These are phyloP conservation scores for Chenopodium formosanum DNA, from an alignment of 148 eudicot species.

Conservation along the genomic window DNA sequence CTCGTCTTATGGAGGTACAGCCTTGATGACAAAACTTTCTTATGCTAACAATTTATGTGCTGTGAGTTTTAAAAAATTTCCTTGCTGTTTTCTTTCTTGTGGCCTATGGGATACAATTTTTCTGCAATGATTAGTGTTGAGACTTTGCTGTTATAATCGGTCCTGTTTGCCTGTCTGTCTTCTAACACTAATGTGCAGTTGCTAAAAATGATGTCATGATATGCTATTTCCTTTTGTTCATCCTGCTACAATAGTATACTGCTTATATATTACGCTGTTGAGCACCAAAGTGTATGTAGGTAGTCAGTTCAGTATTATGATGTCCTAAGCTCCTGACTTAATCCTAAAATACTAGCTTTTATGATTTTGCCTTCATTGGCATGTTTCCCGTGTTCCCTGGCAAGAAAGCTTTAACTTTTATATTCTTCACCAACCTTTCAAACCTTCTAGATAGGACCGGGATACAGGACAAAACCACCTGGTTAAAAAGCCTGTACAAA, in stretches of 20 bases:
- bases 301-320: neutral
- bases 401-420: no score
- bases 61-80: neutral
- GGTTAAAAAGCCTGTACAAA: no score
- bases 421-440: no score
- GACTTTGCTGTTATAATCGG: neutral
- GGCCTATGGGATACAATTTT: neutral
- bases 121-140: neutral
- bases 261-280: neutral
- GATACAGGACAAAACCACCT: no score
- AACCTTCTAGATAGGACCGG: no score
- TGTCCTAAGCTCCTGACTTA: neutral
- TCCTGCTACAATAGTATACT: neutral
- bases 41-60: neutral
- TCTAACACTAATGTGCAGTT: neutral
- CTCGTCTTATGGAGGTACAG: constrained; percentile 97
- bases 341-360: neutral
- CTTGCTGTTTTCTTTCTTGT: neutral
- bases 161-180: neutral
- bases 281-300: neutral
- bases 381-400: neutral
- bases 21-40: neutral
- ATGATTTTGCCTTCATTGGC: neutral
- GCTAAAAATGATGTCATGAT: neutral
- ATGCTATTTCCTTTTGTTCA: neutral